These are phyloP conservation scores for Hyaloperonospora arabidopsidis DNA, from an alignment of 352 stramenopile species.

Conservation along the genomic window DNA sequence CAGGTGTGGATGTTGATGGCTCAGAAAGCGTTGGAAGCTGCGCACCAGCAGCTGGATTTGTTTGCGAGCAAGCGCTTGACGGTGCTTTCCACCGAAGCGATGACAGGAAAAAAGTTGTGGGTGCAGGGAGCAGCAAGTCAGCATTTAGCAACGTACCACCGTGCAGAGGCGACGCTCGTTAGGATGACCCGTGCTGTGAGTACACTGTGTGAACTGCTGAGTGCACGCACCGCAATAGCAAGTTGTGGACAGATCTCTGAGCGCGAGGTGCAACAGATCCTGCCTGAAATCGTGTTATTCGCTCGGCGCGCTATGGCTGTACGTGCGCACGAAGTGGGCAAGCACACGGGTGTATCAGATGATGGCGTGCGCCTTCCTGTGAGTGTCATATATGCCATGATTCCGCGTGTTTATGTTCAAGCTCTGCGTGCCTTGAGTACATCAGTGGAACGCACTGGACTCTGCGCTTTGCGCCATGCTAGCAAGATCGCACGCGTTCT, in stretches of 20 bases:
- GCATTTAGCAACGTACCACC: slow-evolving; percentile 48
- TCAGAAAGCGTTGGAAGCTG: slow-evolving; percentile 49
- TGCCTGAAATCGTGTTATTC: slow-evolving; percentile 46
- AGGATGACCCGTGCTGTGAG: slow-evolving; percentile 34
- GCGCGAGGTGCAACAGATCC: slow-evolving; percentile 61
- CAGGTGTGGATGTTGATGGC: slow-evolving; percentile 59
- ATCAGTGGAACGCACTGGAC: slow-evolving; percentile 35
- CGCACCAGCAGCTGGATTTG: slow-evolving; percentile 59
- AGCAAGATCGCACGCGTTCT: slow-evolving; percentile 61
- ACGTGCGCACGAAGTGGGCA: slow-evolving; percentile 63
- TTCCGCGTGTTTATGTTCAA: slow-evolving; percentile 51
- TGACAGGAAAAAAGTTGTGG: slow-evolving; percentile 56
- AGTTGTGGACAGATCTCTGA: slow-evolving; percentile 46
- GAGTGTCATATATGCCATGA: slow-evolving; percentile 63
- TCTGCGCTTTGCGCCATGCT: slow-evolving; percentile 60
- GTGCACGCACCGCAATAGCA: slow-evolving; percentile 25
- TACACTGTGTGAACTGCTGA: slow-evolving; percentile 39
- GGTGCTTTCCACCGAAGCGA: slow-evolving; percentile 11
- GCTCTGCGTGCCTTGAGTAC: slow-evolving; percentile 36
- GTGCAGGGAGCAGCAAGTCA: slow-evolving; percentile 31
- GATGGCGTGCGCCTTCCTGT: slow-evolving; percentile 63
- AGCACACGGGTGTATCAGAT: slow-evolving; percentile 73
- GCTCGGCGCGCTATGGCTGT: slow-evolving; percentile 53
- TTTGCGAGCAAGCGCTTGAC: slow-evolving; percentile 47
- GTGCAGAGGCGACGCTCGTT: slow-evolving; percentile 34